Evolutionary conservation across 2,329 filamentous ascomycete genomes (phyloP), one percentile per base, ranked within the genome.

Genomic region (Apiospora koreana): DNA sequence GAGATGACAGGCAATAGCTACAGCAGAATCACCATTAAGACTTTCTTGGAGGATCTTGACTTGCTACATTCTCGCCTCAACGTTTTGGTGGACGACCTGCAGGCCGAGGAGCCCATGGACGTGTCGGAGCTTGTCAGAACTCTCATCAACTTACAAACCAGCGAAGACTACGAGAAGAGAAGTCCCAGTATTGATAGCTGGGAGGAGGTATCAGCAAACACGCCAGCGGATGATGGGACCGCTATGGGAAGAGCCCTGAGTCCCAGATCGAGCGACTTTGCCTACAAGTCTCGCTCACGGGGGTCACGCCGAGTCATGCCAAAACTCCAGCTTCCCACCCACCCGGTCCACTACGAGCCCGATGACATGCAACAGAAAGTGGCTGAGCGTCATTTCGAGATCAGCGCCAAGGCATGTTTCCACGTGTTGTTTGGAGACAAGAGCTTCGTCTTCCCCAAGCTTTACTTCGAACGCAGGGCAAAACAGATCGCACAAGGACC

Each of bases 381-480:
- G 9, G 89, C 93, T 0, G 93, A 97, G 79, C 90, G 93, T 72
- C 88, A 94, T 74, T 97, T 97, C 79, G 93, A 97, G 74, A 91
- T 98, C 72, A 97, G 94, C 73, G 92, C 96, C 65, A 98, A 99
- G 80, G 94, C 94, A 0, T 90, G 97, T 70, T 99, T 98, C 80
- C 95, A 98, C 78, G 93, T 98, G 21, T 87, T 99, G 68, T 99
- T 98, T 80, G 96, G 96, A 46, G 96, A 99, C 81, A 97, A 95
- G 82, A 97, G 94, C 79, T 94, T 95, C 43, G 91, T 98, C 48
- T 99, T 98, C 82, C 94, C 96, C 76, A 91, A 95, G 77, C 86
- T 98, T 41, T 95, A 98, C 79, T 92, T 94, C 78, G 94, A 97
- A 79, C 88, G 93, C 68, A 88, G 91, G 76, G 94, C 93, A 18